A percentile compares a stretch with the other conserved stretches of the same genome.
Evolutionary conservation across 805 yeast genomes (phyloP).

Genomic region (Starmera quercuum): DNA sequence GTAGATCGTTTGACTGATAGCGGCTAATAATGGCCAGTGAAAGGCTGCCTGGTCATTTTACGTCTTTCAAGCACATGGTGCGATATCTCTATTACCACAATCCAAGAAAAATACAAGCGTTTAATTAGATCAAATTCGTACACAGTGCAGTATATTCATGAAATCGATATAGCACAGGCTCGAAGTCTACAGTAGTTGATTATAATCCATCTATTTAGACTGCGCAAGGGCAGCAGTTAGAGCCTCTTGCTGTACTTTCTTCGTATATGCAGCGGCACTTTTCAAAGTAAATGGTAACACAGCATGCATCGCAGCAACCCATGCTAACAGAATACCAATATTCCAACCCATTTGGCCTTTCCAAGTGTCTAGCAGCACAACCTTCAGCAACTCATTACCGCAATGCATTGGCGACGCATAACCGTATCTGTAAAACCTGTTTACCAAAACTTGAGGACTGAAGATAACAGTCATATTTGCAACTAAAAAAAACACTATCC

Average conservation of each 20-base stretch:
- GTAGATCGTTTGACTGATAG: too few relatives aligned
- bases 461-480: conserved; percentile 51
- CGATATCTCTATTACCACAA: too few relatives aligned
- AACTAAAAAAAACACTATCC: conserved; percentile 61
- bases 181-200: too few relatives aligned
- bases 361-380: conserved; percentile 44
- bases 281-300: conserved; percentile 27
- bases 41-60: too few relatives aligned
- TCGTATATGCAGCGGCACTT: conserved; percentile 6
- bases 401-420: conserved; percentile 59
- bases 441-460: conserved; percentile 35
- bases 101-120: too few relatives aligned
- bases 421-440: conserved; percentile 34
- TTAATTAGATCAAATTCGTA: too few relatives aligned
- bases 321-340: conserved; percentile 43
- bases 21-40: too few relatives aligned
- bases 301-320: conserved; percentile 40
- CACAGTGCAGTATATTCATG: too few relatives aligned
- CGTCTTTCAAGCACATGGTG: too few relatives aligned
- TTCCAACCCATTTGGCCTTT: conserved; percentile 47
- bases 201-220: neutral
- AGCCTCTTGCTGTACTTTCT: conserved; percentile 9
- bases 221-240: neutral
- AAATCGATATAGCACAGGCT: too few relatives aligned
- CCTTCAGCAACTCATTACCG: conserved; percentile 46